Percentiles rank a stretch among this genome's conserved stretches.
phyloP scores from a whole-genome alignment of 129 eudicot species.

The Erigeron canadensis region DNA sequence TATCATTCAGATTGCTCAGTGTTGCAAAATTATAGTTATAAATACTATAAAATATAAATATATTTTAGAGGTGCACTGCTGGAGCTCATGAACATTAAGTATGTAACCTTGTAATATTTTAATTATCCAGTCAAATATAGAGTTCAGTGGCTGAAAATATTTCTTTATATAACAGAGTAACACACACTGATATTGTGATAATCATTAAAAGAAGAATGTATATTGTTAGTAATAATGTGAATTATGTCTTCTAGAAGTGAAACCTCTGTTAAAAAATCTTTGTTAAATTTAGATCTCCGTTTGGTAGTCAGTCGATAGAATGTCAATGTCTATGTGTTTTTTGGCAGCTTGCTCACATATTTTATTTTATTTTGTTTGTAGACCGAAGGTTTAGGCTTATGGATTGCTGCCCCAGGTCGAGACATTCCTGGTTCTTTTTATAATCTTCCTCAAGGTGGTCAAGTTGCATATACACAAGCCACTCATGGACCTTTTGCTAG shows the following conservation, averaged over 20 bases:
- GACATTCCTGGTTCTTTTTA: constrained; percentile 78
- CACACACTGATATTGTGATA: too few relatives aligned
- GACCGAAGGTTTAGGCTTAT: constrained; percentile 80
- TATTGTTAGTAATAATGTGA: neutral
- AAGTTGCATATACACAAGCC: constrained; percentile 67
- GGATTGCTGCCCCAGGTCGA: constrained; percentile 67
- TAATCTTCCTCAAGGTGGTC: constrained; percentile 85
- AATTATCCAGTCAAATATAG: too few relatives aligned
- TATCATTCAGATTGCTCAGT: too few relatives aligned
- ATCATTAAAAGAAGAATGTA: too few relatives aligned
- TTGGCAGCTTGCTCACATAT: neutral
- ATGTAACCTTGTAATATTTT: too few relatives aligned
- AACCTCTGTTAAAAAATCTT: too few relatives aligned
- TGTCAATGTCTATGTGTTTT: neutral
- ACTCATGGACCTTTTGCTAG: constrained; percentile 68
- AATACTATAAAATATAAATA: neutral
- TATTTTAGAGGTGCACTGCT: neutral
- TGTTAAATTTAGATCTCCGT: too few relatives aligned
- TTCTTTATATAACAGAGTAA: too few relatives aligned
- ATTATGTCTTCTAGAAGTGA: too few relatives aligned
- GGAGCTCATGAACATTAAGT: too few relatives aligned
- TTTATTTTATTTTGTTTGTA: constrained; percentile 16
- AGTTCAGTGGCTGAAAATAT: too few relatives aligned
- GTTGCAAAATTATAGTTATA: neutral
- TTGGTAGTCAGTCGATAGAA: too few relatives aligned